Percentiles rank a stretch among this genome's conserved stretches.
These are phyloP conservation scores for Kodamaea restingae DNA, from an alignment of 805 yeast genomes.

Conservation along the genomic window DNA sequence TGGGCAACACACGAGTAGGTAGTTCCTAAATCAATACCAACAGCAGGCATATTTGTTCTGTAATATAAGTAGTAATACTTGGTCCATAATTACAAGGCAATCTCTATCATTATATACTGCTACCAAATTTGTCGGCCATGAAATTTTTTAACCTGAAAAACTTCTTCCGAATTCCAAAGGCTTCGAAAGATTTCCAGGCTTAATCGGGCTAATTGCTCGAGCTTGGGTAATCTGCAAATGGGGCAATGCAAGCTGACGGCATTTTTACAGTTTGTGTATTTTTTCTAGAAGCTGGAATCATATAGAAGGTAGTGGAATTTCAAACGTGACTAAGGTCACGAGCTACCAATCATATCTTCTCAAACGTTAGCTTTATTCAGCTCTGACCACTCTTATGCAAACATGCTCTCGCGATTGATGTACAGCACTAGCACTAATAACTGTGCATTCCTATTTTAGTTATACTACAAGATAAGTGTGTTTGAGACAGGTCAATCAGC, in stretches of 20 bases:
- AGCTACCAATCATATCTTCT: no score
- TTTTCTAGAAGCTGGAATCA: neutral
- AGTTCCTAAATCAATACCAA: slow-evolving; percentile 33
- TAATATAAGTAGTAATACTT: slow-evolving; percentile 8
- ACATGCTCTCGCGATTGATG: no score
- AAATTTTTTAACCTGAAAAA: slow-evolving; percentile 7
- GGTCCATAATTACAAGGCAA: neutral
- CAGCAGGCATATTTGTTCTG: slow-evolving; percentile 22
- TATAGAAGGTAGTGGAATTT: slow-evolving; percentile 2
- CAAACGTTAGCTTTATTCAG: no score
- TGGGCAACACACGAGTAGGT: slow-evolving; percentile 33
- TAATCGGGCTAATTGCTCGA: slow-evolving; percentile 1
- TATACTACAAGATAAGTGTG: no score
- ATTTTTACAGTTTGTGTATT: slow-evolving; percentile 3
- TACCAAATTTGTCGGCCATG: slow-evolving; percentile 5
- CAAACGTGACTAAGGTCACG: no score
- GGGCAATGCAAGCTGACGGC: slow-evolving; percentile 1
- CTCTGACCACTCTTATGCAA: no score
- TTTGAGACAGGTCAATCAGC: no score
- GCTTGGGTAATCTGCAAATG: neutral
- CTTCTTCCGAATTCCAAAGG: slow-evolving; percentile 13
- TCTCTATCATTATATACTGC: slow-evolving; percentile 9
- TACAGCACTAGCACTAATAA: no score
- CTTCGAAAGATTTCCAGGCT: slow-evolving; percentile 7
- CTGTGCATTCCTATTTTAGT: no score